A percentile compares a stretch with the other conserved stretches of the same genome.
Evolutionary conservation across 345 rosid genomes (phyloP).

Genomic region (Hypericum androsaemum): DNA sequence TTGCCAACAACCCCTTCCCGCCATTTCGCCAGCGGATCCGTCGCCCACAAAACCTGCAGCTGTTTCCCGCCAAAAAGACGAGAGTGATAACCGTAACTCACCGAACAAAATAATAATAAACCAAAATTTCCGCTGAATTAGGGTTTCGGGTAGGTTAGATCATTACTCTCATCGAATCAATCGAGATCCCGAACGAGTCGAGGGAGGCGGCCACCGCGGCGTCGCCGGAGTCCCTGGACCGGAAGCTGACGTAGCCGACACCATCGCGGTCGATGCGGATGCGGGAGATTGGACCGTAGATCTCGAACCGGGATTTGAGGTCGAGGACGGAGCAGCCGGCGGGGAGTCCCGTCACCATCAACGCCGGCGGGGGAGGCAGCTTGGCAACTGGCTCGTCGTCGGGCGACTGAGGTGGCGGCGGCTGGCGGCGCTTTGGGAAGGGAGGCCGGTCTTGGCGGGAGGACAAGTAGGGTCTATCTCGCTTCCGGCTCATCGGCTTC

Average conservation of each 20-base stretch:
- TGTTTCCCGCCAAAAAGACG: slow-evolving; percentile 20
- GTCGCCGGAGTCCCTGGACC: slow-evolving; percentile 64
- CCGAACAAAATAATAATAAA: not conserved
- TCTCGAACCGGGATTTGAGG: slow-evolving; percentile 84
- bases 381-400: slow-evolving; percentile 31
- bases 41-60: slow-evolving; percentile 72
- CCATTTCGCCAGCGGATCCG: slow-evolving; percentile 70
- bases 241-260: slow-evolving; percentile 46
- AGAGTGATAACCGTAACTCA: not conserved
- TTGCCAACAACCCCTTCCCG: slow-evolving; percentile 48
- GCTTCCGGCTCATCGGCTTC: slow-evolving; percentile 38
- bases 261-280: slow-evolving; percentile 64
- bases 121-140: not conserved
- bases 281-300: slow-evolving; percentile 80
- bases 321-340: slow-evolving; percentile 67
- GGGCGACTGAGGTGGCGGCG: slow-evolving; percentile 3
- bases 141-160: too few species aligned
- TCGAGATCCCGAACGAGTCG: slow-evolving; percentile 58
- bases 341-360: slow-evolving; percentile 50
- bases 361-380: slow-evolving; percentile 52
- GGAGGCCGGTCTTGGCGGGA: slow-evolving; percentile 29
- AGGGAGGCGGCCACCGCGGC: slow-evolving; percentile 69
- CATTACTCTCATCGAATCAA: slow-evolving; percentile 45
- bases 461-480: slow-evolving; percentile 47
- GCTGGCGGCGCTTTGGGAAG: slow-evolving; percentile 38